phyloP scores from a whole-genome alignment of 2,329 filamentous ascomycete genomes.

The Eutypella sp. region DNA sequence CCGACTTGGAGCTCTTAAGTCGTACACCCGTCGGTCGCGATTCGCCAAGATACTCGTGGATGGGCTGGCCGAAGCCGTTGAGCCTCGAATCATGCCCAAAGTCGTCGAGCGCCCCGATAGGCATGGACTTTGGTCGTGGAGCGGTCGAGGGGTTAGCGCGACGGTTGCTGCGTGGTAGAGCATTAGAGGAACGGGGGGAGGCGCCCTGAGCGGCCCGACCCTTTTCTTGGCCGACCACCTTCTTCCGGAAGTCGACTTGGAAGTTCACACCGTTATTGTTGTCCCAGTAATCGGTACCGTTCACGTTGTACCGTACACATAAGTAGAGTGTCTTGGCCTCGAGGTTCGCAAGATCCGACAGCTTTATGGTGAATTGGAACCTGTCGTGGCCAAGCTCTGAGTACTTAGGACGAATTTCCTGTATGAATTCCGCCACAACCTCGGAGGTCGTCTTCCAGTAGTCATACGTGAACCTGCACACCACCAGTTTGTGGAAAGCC shows the following conservation, averaged over 20 bases:
- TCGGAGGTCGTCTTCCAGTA: conserved; percentile 99
- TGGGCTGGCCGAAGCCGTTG: conserved; percentile 50
- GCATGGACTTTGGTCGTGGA: conserved; percentile 51
- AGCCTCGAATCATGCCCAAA: conserved; percentile 60
- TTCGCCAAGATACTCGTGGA: conserved; percentile 61
- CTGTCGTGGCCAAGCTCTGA: conserved; percentile 68
- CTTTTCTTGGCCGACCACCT: conserved; percentile 57
- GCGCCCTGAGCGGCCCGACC: conserved; percentile 50
- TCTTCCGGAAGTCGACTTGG: conserved; percentile 88
- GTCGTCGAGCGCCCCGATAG: conserved; percentile 60
- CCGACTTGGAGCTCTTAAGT: conserved; percentile 65
- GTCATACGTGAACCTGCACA: conserved; percentile 92
- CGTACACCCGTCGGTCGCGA: conserved; percentile 54
- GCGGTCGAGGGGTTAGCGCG: conserved; percentile 35
- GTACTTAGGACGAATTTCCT: conserved; percentile 67
- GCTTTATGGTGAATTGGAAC: conserved; percentile 90
- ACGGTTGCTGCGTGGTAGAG: conserved; percentile 64
- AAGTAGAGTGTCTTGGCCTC: conserved; percentile 90
- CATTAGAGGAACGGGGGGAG: conserved; percentile 44
- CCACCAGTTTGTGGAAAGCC: conserved; percentile 81
- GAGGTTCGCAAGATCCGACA: conserved; percentile 85
- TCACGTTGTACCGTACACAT: conserved; percentile 82
- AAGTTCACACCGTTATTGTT: conserved; percentile 87
- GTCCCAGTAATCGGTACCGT: conserved; percentile 88
- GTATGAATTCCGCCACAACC: conserved; percentile 80